A percentile compares a stretch with the other conserved stretches of the same genome.
These are phyloP conservation scores for Emmonsiellopsis sp. DNA, from an alignment of 2,329 filamentous ascomycete genomes.

Conservation along the genomic window DNA sequence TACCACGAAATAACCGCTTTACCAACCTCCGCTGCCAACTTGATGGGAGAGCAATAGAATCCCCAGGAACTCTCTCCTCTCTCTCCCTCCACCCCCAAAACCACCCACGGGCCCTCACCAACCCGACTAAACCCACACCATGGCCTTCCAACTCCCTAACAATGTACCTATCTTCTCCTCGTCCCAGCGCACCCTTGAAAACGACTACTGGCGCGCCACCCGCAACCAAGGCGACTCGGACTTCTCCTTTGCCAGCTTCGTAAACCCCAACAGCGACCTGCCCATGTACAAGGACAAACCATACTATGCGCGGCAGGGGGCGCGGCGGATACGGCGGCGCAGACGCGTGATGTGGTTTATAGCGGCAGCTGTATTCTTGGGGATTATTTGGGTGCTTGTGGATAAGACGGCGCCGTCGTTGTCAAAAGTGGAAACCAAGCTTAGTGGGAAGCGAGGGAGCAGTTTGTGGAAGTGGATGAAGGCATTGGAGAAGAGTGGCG, in stretches of 20 bases:
- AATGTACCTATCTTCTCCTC: slow-evolving; percentile 61
- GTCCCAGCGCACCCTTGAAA: slow-evolving; percentile 56
- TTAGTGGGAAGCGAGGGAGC: slow-evolving; percentile 22
- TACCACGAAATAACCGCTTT: neutral
- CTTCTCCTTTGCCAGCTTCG: slow-evolving; percentile 49
- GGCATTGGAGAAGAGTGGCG: slow-evolving; percentile 35
- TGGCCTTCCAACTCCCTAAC: slow-evolving; percentile 55
- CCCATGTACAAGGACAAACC: slow-evolving; percentile 99
- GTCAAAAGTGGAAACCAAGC: slow-evolving; percentile 8
- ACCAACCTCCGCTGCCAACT: too few relatives aligned
- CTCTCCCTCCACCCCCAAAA: too few relatives aligned
- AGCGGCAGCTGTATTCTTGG: slow-evolving; percentile 46
- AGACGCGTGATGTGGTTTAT: slow-evolving; percentile 48
- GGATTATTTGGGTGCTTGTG: slow-evolving; percentile 56
- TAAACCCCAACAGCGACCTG: slow-evolving; percentile 55
- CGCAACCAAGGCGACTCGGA: slow-evolving; percentile 20
- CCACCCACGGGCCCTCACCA: neutral
- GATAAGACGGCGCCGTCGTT: neutral
- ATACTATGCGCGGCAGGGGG: slow-evolving; percentile 48
- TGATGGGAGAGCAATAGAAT: too few relatives aligned
- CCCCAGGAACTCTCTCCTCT: neutral
- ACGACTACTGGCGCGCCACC: slow-evolving; percentile 53
- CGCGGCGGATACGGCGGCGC: slow-evolving; percentile 40
- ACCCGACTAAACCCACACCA: slow-evolving; percentile 6
- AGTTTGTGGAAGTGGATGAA: slow-evolving; percentile 49